phyloP scores from a whole-genome alignment of 495 filamentous ascomycete species.

The Coniosporium apollinis region DNA sequence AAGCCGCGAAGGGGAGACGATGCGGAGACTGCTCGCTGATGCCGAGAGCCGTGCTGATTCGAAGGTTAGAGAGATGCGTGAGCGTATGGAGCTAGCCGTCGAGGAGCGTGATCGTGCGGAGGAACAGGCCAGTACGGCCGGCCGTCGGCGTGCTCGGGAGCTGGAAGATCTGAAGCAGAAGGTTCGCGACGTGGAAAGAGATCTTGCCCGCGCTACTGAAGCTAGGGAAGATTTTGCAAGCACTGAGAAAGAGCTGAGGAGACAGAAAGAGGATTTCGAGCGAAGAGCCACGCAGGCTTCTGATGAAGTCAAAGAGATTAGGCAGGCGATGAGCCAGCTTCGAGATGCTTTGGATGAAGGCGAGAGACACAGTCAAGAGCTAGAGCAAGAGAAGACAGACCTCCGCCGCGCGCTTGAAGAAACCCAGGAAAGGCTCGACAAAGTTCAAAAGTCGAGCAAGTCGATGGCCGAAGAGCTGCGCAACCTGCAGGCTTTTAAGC shows the following conservation, averaged over 20 bases:
- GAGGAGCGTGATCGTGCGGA: constrained; percentile 88
- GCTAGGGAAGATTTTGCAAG: constrained; percentile 55
- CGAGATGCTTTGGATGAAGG: constrained; percentile 70
- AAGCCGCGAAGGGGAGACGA: constrained; percentile 88
- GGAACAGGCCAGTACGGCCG: constrained; percentile 67
- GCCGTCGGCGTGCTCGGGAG: constrained; percentile 60
- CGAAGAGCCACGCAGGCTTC: constrained; percentile 44
- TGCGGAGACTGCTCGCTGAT: constrained; percentile 76
- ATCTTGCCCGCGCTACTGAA: constrained; percentile 48
- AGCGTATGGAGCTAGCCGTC: constrained; percentile 69
- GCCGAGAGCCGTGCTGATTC: constrained; percentile 67
- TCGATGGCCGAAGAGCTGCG: constrained; percentile 32
- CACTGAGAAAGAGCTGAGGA: constrained; percentile 55
- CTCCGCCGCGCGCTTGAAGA: constrained; percentile 64
- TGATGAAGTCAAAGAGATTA: constrained; percentile 57
- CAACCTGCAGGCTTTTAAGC: constrained; percentile 22
- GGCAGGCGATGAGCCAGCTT: constrained; percentile 60
- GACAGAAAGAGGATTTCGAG: constrained; percentile 59
- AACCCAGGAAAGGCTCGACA: constrained; percentile 56
- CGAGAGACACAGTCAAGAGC: constrained; percentile 63
- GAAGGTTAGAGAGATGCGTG: constrained; percentile 73
- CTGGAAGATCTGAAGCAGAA: constrained; percentile 69
- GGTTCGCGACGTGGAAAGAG: constrained; percentile 63
- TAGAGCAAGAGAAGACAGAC: constrained; percentile 66
- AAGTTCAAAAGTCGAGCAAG: constrained; percentile 50